Base-by-base conservation (phyloP, 1,284 basidiomycete genomes). In the Wallemia hederae region DNA sequence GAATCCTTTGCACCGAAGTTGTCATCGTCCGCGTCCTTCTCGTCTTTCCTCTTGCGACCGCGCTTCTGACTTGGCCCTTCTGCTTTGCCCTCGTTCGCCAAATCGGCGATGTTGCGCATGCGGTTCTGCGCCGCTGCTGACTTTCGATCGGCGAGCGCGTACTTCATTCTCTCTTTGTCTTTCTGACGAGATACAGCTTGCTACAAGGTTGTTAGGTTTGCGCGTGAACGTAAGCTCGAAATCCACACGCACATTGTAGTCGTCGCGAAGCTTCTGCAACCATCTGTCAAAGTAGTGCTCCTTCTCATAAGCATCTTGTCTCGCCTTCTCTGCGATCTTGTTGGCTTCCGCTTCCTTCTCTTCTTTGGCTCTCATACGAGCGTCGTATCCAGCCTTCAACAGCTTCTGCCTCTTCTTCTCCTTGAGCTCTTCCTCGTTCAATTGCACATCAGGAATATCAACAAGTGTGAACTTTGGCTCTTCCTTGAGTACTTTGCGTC, bases 101-200 rank as follows among this genome's bases (percentile, higher is more conserved):
- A 74, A 39, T 80, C 83, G 0, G 94, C 89, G 58, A 99, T 96
- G 64, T 78, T 89, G 74, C 97, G 96, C 92, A 98, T 98, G 64
- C 92, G 74, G 59, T 86, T 88, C 71, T 98, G 94, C 0, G 91
- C 83, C 2, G 88, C 91, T 1, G 90, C 84, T 65, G 87, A 92
- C 73, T 98, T 98, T 55, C 94, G 74, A 68, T 91, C 90, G 19
- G 78, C 82, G 58, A 98, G 73, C 58, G 39, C 39, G n/a, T 49
- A 49, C n/a, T 22, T 49, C 59, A 79, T 77, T 25, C 91, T 75
- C 66, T 89, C 83, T 61, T 85, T 81, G 60, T 82, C 81, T 62
- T 97, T 92, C 58, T 75, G 74, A 60, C 76, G 74, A 64, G 82
- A 81, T 63, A 82, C 80, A 9, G 80, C 79, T 59, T 82, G 82